A percentile compares a stretch with the other conserved stretches of the same genome.
Conservation (phyloP, 805 yeast species). For the Saturnispora hagleri region DNA sequence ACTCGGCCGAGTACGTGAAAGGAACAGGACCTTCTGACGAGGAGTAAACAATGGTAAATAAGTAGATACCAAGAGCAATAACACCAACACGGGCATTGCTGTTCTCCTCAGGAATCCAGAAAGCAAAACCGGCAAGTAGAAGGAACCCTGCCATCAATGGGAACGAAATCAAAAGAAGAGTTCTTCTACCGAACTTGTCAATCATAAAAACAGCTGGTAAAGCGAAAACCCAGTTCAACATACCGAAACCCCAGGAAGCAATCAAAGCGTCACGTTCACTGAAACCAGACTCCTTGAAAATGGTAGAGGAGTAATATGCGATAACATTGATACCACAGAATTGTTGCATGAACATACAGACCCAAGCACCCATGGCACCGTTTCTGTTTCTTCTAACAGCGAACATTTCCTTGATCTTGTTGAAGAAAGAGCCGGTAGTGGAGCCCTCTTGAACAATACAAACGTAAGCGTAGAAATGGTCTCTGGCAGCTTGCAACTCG, state of each 20-base stretch:
- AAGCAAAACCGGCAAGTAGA: constrained; percentile 44
- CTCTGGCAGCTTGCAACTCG: constrained; percentile 58
- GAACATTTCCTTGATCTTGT: constrained; percentile 48
- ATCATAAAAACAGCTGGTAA: constrained; percentile 51
- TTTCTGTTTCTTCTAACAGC: constrained; percentile 74
- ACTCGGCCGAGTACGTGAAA: constrained; percentile 56
- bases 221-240: constrained; percentile 41
- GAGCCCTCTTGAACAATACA: constrained; percentile 55
- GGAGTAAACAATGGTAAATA: constrained; percentile 68
- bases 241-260: constrained; percentile 63
- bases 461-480: constrained; percentile 58
- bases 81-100: constrained; percentile 24
- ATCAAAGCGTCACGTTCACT: constrained; percentile 38
- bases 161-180: constrained; percentile 39
- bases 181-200: constrained; percentile 54
- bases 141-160: constrained; percentile 43
- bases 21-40: constrained; percentile 78
- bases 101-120: constrained; percentile 31
- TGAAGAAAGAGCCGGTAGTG: constrained; percentile 35
- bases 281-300: constrained; percentile 46
- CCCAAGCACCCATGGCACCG: constrained; percentile 71
- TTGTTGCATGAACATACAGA: constrained; percentile 77
- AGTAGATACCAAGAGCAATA: constrained; percentile 37
- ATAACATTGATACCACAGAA: constrained; percentile 70
- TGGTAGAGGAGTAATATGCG: constrained; percentile 64